Evolutionary conservation across 345 rosid genomes (phyloP), one percentile per base, ranked within the genome.

Genomic region (Eucalyptus regnans): DNA sequence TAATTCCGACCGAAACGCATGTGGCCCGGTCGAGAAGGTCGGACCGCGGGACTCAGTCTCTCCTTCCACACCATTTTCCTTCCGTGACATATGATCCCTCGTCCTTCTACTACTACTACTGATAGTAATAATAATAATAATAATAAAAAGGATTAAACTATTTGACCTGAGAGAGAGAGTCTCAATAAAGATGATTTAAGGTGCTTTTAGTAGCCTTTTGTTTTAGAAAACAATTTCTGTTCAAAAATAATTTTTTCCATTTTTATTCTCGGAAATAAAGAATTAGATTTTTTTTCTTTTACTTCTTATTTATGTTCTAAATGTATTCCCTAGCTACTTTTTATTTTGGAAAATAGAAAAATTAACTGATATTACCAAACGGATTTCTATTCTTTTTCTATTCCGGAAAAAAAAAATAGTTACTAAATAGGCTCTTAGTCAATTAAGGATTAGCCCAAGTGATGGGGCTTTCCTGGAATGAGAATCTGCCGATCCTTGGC

Each of bases 391-490:
- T 52, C 2, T 1, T 52, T 52, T 17, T 52, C 0, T 18, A 18
- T 52, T 18, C 1, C 0, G 0, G 0, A 0, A 7, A 52, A 17
- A 51, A 16, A 51, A 51, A 3, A 51, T 17, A 17, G 0, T 20
- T 52, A 52, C 58, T 52, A 52, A 52, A 52, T 2, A 0, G 0
- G 25, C 58, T 52, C 25, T 52, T 56, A 56, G 29, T 56, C 62
- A 9, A 56, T 23, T 56, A 23, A 23, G 62, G 62, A 56, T 9
- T 56, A 56, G 13, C 62, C 12, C 62, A 56, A 23, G 62, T 56
- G 29, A 56, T 10, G 29, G 6, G 62, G 62, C 29, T 56, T 56
- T 56, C 29, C 5, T 23, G 12, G 29, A 56, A 56, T 23, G 29
- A 7, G 62, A 23, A 56, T 56, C 6, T 8, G 27, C 25, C 4